Evolutionary conservation across 2,329 filamentous ascomycete species (phyloP).

Genomic region (Penicillium psychrosexuale): DNA sequence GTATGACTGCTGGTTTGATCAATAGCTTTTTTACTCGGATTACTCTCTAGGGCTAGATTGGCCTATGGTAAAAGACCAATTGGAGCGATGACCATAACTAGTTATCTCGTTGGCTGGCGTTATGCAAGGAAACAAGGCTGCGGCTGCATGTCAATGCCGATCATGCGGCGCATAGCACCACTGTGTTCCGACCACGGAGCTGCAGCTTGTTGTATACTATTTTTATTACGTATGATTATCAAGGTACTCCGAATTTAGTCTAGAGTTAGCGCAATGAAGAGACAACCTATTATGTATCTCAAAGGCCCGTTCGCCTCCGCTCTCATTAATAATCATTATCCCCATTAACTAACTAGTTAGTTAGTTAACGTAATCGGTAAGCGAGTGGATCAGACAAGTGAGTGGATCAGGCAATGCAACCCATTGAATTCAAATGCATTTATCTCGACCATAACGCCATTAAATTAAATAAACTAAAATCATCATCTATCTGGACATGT

Average conservation of each 20-base stretch:
- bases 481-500: too few species aligned
- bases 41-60: neutral
- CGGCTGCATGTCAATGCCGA: neutral
- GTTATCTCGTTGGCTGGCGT: neutral
- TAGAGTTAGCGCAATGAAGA: neutral
- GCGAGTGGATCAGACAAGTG: too few species aligned
- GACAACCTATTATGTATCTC: neutral
- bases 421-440: too few species aligned
- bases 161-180: neutral
- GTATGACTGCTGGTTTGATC: neutral
- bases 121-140: neutral
- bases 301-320: too few species aligned
- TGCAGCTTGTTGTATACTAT: neutral
- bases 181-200: neutral
- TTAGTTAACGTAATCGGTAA: too few species aligned
- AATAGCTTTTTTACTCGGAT: neutral
- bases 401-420: too few species aligned
- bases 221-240: neutral
- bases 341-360: too few species aligned
- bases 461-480: too few species aligned
- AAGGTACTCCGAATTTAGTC: neutral
- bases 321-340: too few species aligned
- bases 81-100: neutral
- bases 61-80: neutral
- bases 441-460: too few species aligned